Base-by-base conservation (phyloP, 1,284 basidiomycete genomes). In the Leccinum olivaceoglutinosum region DNA sequence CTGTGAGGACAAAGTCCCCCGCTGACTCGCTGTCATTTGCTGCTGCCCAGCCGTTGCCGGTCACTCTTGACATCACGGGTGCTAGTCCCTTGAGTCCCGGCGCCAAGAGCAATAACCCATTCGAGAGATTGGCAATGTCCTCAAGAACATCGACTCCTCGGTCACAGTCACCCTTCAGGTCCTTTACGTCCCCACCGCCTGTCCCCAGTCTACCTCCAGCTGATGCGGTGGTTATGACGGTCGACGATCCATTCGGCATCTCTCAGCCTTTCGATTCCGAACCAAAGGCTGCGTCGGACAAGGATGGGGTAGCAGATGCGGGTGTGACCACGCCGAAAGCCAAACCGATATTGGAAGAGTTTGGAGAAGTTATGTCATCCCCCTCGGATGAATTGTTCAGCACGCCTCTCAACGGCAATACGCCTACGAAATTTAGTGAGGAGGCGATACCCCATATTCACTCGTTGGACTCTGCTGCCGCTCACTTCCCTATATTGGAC, bases 101-200 rank as follows among this genome's bases (percentile, higher is more conserved):
- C 71, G 46, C 80, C 54, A 89, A 91, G 77, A 95, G 92, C 70
- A 96, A 89, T 70, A 99, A 99, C 74, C 96, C 96, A 0, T 99
- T 99, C 72, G 96, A 95, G 67, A 81, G 91, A 51, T 77, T 96
- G 58, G 79, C 80, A 1, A 79, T 80, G 75, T 73, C 79, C 58
- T 76, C 80, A 34, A 80, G 79, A 10, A 70, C 78, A 38, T 74
- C 79, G 1, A 80, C 77, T 12, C 80, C 79, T 54, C 81, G 82
- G 53, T 80, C 86, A 3, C 80, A 84, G 66, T 88, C 84, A 1
- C 80, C 82, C 2, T 88, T 87, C 72, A 72, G 81, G 62, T 77
- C 85, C 3, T 82, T 87, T 67, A 67, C 78, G n/a, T 71, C 77
- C 32, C 60, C 74, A 6, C 65, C 76, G 41, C 68, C 73, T 14